phyloP scores from a whole-genome alignment of 768 basidiomycete genomes.

The Ramaria sp. region DNA sequence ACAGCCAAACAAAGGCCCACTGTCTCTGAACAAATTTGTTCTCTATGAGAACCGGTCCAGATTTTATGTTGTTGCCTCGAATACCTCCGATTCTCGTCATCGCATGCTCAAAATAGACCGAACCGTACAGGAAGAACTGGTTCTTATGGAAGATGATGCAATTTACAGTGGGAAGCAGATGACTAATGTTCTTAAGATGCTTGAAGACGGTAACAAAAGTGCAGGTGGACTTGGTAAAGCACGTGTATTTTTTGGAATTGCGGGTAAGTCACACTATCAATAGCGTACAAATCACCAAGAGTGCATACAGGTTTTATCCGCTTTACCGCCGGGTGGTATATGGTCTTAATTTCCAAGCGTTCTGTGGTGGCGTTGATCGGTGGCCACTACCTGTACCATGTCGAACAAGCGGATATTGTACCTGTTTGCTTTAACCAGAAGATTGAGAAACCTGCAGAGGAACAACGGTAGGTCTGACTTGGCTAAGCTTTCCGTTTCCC shows the following conservation, averaged over 20 bases:
- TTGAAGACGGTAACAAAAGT: constrained; percentile 87
- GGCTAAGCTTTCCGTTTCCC: background rate
- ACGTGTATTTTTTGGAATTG: constrained; percentile 72
- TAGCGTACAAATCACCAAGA: background rate
- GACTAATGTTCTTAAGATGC: constrained; percentile 85
- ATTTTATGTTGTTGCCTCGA: constrained; percentile 88
- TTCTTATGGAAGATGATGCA: constrained; percentile 73
- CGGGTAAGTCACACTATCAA: constrained; percentile 35
- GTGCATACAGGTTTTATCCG: constrained; percentile 67
- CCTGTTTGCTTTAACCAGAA: constrained; percentile 71
- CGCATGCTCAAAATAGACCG: constrained; percentile 91
- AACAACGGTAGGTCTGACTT: constrained; percentile 39
- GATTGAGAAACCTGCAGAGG: constrained; percentile 79
- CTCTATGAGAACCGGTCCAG: constrained; percentile 87
- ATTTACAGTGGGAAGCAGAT: constrained; percentile 86
- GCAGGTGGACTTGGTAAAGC: constrained; percentile 80
- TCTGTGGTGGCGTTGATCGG: constrained; percentile 89
- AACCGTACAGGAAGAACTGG: constrained; percentile 64
- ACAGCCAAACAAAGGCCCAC: constrained; percentile 11
- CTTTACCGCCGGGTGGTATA: constrained; percentile 95
- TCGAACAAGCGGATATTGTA: constrained; percentile 80
- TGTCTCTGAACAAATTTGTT: constrained; percentile 68
- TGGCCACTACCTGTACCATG: constrained; percentile 94
- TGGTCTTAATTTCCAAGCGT: constrained; percentile 82
- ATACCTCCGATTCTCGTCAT: constrained; percentile 78